A percentile compares a stretch with the other conserved stretches of the same genome.
Conservation (phyloP, 1,284 basidiomycete species). For the Erythrobasidium hasegawianum region DNA sequence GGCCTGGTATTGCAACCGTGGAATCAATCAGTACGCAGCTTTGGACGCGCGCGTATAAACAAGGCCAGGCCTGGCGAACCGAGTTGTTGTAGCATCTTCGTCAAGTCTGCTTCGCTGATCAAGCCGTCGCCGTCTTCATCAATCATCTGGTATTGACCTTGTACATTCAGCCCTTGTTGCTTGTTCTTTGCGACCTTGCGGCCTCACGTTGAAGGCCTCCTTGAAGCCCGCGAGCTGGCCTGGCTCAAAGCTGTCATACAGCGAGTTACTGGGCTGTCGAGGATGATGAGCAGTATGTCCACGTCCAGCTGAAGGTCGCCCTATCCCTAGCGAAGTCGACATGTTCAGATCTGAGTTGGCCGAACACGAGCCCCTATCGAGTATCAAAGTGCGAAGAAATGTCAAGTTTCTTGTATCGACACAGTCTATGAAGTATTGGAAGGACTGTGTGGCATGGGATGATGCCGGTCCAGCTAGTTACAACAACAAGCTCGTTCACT, state of each 20-base stretch:
- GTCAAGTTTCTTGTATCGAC: too few species aligned
- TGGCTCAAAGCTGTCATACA: slow-evolving; percentile 39
- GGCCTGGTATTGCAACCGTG: slow-evolving; percentile 24
- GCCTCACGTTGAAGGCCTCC: slow-evolving; percentile 49
- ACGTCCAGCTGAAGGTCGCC: slow-evolving; percentile 14
- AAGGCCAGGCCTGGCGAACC: slow-evolving; percentile 4
- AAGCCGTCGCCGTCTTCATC: slow-evolving; percentile 50
- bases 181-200: neutral
- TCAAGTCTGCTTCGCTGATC: slow-evolving; percentile 47
- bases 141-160: too few species aligned
- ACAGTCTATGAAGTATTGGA: too few species aligned
- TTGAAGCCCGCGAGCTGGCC: slow-evolving; percentile 51
- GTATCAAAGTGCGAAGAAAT: too few species aligned
- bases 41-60: neutral
- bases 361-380: too few species aligned
- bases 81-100: slow-evolving; percentile 42
- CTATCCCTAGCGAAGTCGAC: too few species aligned
- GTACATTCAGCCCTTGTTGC: neutral
- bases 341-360: too few species aligned
- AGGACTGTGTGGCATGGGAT: too few species aligned
- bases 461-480: too few species aligned
- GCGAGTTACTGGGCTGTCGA: neutral
- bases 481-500: too few species aligned
- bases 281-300: slow-evolving; percentile 11
- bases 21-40: too few species aligned